Evolutionary conservation across 2,329 filamentous ascomycete species (phyloP).

Genomic region (Ophiobolus disseminans): DNA sequence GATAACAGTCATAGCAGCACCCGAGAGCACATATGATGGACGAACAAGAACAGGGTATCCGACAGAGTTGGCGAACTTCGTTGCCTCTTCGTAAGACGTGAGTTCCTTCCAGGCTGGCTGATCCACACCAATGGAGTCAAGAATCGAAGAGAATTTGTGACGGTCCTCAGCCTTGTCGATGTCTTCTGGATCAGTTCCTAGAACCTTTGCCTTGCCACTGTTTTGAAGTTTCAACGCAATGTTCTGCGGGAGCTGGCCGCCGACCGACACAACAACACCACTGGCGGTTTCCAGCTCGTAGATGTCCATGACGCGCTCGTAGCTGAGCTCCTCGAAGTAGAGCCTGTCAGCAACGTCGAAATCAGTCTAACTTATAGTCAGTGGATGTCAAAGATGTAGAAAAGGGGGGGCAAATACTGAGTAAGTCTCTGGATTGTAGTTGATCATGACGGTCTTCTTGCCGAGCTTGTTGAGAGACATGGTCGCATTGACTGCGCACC

Average conservation of each 20-base stretch:
- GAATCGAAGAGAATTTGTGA: constrained; percentile 97
- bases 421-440: constrained; percentile 84
- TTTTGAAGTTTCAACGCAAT: constrained; percentile 95
- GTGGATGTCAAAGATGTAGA: constrained; percentile 22
- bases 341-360: constrained; percentile 88
- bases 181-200: constrained; percentile 90
- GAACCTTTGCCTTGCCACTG: constrained; percentile 83
- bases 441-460: constrained; percentile 98
- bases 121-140: constrained; percentile 95
- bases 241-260: constrained; percentile 96
- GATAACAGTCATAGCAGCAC: constrained; percentile 98
- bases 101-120: constrained; percentile 99
- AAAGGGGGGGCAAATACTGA: too few species aligned
- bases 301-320: constrained; percentile 98
- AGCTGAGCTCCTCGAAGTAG: constrained; percentile 96
- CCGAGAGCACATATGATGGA: constrained; percentile 93
- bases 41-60: constrained; percentile 95
- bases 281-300: constrained; percentile 87
- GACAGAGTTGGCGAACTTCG: constrained; percentile 82
- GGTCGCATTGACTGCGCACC: constrained; percentile 93
- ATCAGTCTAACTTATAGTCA: constrained; percentile 66
- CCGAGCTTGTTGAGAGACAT: constrained; percentile 83
- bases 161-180: constrained; percentile 98
- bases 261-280: constrained; percentile 93
- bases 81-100: constrained; percentile 86